Conservation (phyloP, 2,329 filamentous ascomycete species). For the Orbilia quercus region DNA sequence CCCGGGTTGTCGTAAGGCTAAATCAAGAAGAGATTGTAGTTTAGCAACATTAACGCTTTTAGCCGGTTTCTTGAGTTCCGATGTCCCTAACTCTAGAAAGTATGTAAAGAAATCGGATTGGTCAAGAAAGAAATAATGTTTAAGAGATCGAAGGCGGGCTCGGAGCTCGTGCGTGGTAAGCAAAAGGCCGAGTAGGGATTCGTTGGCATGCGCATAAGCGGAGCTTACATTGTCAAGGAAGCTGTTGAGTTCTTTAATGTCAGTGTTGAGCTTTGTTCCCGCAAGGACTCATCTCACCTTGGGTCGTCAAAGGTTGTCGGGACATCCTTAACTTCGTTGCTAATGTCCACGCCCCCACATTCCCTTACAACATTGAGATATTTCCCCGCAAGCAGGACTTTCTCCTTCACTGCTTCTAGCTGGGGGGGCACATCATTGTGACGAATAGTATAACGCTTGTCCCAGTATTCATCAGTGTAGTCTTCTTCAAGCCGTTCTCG, state of each 20-base stretch:
- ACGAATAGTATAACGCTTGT: slow-evolving; percentile 93
- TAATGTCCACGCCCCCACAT: slow-evolving; percentile 94
- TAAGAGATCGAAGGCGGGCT: slow-evolving; percentile 85
- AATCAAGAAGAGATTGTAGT: slow-evolving; percentile 92
- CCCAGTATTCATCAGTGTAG: slow-evolving; percentile 99
- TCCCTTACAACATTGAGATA: slow-evolving; percentile 98
- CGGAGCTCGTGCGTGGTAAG: slow-evolving; percentile 93
- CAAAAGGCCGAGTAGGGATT: slow-evolving; percentile 87
- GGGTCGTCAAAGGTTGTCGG: slow-evolving; percentile 90
- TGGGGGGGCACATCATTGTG: slow-evolving; percentile 92
- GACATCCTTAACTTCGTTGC: slow-evolving; percentile 86
- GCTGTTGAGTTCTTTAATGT: slow-evolving; percentile 64
- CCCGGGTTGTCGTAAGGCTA: slow-evolving; percentile 94
- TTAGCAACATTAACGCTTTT: slow-evolving; percentile 91
- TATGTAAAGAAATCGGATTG: slow-evolving; percentile 98
- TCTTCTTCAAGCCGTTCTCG: slow-evolving; percentile 91
- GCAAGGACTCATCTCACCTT: slow-evolving; percentile 57
- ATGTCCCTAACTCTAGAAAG: slow-evolving; percentile 89
- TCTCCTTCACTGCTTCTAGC: slow-evolving; percentile 88
- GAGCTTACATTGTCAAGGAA: slow-evolving; percentile 96
- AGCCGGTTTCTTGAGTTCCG: slow-evolving; percentile 89
- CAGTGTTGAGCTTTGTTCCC: background rate
- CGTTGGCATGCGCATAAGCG: slow-evolving; percentile 94
- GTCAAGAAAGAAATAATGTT: slow-evolving; percentile 99
- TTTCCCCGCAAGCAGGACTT: slow-evolving; percentile 93